Evolutionary conservation across 2,329 filamentous ascomycete genomes (phyloP), one percentile per base, ranked within the genome.

Genomic region (Stylonectria norvegica): DNA sequence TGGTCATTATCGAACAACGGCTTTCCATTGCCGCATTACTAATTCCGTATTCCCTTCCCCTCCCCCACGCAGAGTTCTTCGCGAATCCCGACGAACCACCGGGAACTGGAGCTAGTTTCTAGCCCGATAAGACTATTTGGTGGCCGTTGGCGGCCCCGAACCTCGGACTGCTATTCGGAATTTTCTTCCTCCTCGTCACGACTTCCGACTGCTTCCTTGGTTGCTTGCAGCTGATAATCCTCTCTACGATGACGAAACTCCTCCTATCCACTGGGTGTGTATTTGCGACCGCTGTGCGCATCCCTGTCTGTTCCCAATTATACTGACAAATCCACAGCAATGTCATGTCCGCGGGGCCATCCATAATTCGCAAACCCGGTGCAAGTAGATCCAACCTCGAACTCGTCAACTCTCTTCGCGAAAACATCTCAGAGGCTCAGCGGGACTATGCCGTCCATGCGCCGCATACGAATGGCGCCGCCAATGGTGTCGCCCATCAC

Each of bases 351-450:
- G 83, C 81, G 49, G 86, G 87, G 42, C 85, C 86, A 42, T 88
- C 89, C 34, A 84, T 95, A 48, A 85, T 95, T 64, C 83, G 88
- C 48, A 87, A 86, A 58, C 81, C 84, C 45, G 79, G 80, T 50
- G 48, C 49, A 25, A 83, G 83, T 60, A 89, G 90, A 62, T 96
- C 91, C 39, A 97, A 97, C 63, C 83, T 90, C 55, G 93, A 98
- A 67, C 79, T 98, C 55, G 86, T 89, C 50, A 90, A 89, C 58
- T 88, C 89, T 3, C 78, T 98, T 14, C 85, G 87, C 55, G 81
- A 83, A 59, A 95, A 91, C 66, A 89, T 97, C 63, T 64, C 79
- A 38, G 79, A 83, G 20, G 84, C 86, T 27, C 85, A 89, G 61
- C 71, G 83, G 58, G 79, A 82, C 52, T 78, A 79, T 49, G 61